phyloP scores from a whole-genome alignment of 2,329 filamentous ascomycete genomes.

The Talaromyces amestolkiae region DNA sequence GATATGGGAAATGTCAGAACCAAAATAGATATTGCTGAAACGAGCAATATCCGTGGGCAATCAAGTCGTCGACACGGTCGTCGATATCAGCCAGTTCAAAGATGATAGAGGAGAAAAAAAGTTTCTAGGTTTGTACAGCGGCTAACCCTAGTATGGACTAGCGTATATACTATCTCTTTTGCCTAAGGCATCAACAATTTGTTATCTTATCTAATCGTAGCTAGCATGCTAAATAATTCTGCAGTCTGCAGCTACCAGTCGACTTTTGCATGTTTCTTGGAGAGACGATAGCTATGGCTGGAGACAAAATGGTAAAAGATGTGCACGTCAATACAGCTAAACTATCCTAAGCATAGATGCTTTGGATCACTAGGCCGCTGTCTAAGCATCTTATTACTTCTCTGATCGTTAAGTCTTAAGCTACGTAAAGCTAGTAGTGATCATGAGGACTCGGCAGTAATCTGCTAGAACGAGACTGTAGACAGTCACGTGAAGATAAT shows the following conservation, averaged over 20 bases:
- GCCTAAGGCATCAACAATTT: slow-evolving; percentile 9
- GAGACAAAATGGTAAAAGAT: background rate
- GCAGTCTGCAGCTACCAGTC: background rate
- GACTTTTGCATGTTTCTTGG: background rate
- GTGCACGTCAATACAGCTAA: background rate
- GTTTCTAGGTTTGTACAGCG: slow-evolving; percentile 36
- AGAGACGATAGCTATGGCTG: background rate
- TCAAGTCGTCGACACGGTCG: slow-evolving; percentile 1
- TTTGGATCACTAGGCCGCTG: background rate
- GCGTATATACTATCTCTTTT: slow-evolving; percentile 33
- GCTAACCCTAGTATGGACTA: slow-evolving; percentile 35
- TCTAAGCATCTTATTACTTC: background rate
- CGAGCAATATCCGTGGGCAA: slow-evolving; percentile 5
- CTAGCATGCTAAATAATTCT: background rate
- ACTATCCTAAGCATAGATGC: background rate
- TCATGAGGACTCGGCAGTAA: background rate
- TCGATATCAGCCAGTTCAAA: slow-evolving; percentile 13
- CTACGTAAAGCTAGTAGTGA: background rate
- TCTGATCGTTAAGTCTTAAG: background rate
- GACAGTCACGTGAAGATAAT: background rate
- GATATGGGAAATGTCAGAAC: background rate
- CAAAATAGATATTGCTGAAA: slow-evolving; percentile 6
- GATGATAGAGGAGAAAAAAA: slow-evolving; percentile 37
- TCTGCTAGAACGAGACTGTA: background rate
- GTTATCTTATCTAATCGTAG: background rate